Evolutionary conservation across 2,329 filamentous ascomycete species (phyloP).

Genomic region (Fusarium sp.): DNA sequence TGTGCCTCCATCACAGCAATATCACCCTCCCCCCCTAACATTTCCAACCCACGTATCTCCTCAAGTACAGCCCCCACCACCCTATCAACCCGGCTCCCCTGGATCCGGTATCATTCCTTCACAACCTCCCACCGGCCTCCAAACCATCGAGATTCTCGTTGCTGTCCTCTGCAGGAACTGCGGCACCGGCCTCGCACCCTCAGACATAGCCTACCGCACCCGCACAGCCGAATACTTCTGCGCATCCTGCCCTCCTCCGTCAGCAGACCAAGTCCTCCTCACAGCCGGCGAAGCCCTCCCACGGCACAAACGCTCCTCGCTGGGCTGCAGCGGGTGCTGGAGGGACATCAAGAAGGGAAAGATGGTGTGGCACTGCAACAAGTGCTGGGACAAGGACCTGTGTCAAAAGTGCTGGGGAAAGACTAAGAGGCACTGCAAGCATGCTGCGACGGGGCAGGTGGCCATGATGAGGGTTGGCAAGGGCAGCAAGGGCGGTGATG

Average conservation of each 20-base stretch:
- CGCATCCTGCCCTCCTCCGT: background rate
- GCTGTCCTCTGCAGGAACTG: slow-evolving; percentile 11
- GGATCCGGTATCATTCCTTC: too few relatives aligned
- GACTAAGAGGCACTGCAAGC: slow-evolving; percentile 36
- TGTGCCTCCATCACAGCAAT: background rate
- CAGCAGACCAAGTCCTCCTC: background rate
- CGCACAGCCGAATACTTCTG: slow-evolving; percentile 3
- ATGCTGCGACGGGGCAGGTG: slow-evolving; percentile 28
- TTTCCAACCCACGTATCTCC: background rate
- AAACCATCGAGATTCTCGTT: slow-evolving; percentile 16
- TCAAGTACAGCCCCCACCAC: background rate
- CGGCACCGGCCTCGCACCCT: slow-evolving; percentile 11
- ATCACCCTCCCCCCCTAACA: background rate
- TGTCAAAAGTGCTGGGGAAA: slow-evolving; percentile 37
- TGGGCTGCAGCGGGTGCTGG: slow-evolving; percentile 28
- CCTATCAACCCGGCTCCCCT: background rate
- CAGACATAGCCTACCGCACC: slow-evolving; percentile 13
- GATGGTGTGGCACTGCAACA: slow-evolving; percentile 40
- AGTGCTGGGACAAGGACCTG: slow-evolving; percentile 37
- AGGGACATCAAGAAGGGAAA: slow-evolving; percentile 27
- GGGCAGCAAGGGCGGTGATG: background rate
- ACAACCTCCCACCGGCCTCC: background rate
- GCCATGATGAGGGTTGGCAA: slow-evolving; percentile 35
- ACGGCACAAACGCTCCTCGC: slow-evolving; percentile 7
- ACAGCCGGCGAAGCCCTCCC: slow-evolving; percentile 5